Percentiles rank a stretch among this genome's conserved stretches.
Conservation (phyloP, 2,329 filamentous ascomycete genomes). For the Trichoderma polysporum region DNA sequence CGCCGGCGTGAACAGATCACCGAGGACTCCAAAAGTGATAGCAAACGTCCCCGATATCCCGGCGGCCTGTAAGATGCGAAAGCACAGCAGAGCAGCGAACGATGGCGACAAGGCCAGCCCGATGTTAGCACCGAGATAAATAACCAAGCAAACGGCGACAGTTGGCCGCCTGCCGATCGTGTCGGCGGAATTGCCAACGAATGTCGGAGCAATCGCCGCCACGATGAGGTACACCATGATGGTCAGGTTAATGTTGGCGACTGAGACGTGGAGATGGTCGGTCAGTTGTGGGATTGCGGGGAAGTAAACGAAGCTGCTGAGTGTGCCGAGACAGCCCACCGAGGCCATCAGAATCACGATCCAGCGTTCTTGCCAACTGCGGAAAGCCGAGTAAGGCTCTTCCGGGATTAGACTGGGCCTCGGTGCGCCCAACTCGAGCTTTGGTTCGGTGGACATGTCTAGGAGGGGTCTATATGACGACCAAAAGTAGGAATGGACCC, state of each 20-base stretch:
- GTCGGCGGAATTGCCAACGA: constrained; percentile 53
- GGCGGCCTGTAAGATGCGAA: constrained; percentile 51
- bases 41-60: constrained; percentile 57
- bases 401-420: neutral
- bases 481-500: neutral
- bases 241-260: constrained; percentile 39
- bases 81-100: constrained; percentile 45
- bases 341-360: neutral
- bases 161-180: constrained; percentile 47
- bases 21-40: constrained; percentile 52
- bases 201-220: constrained; percentile 51
- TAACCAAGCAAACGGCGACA: constrained; percentile 46
- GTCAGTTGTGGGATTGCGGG: constrained; percentile 45
- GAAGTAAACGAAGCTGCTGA: constrained; percentile 42
- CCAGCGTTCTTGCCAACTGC: neutral
- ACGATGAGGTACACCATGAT: constrained; percentile 49
- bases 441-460: neutral
- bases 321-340: neutral
- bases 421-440: neutral
- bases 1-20: constrained; percentile 54
- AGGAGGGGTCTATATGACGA: neutral
- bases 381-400: neutral
- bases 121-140: constrained; percentile 48
- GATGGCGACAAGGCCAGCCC: constrained; percentile 44
- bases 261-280: constrained; percentile 37